Conservation (phyloP, 148 eudicot genomes). For the Diospyros lotus region DNA sequence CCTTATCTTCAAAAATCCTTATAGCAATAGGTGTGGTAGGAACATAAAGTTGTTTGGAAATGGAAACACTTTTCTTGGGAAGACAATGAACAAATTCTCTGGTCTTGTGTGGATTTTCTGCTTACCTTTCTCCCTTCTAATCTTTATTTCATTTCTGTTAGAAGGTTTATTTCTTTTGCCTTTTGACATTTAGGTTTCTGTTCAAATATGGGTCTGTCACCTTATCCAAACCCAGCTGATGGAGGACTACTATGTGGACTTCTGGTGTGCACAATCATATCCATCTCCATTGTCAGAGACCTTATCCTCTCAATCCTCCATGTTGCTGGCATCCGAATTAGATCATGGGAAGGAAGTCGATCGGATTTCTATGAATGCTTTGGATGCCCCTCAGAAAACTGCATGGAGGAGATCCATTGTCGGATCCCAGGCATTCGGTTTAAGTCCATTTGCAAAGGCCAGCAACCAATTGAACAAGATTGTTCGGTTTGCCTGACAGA, state of each 20-base stretch:
- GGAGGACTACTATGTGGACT: constrained; percentile 48
- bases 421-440: constrained; percentile 37
- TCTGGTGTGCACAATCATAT: constrained; percentile 42
- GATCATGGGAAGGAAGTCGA: constrained; percentile 31
- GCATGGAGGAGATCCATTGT: constrained; percentile 45
- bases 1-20: neutral
- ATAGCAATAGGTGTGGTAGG: neutral
- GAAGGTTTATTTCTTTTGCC: neutral
- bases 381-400: constrained; percentile 28
- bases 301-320: constrained; percentile 37
- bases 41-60: neutral
- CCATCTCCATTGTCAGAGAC: constrained; percentile 35
- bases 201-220: constrained; percentile 49
- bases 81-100: neutral
- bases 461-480: constrained; percentile 22
- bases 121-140: neutral
- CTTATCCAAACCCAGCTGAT: constrained; percentile 42
- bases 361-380: constrained; percentile 16
- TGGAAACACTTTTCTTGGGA: neutral
- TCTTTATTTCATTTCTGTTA: neutral
- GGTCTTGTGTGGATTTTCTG: neutral
- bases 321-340: constrained; percentile 34
- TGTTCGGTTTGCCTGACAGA: constrained; percentile 48
- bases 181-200: constrained; percentile 7
- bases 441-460: constrained; percentile 22